These are phyloP conservation scores for Pelargonium fulgidum DNA, from an alignment of 441 rosid species.

Conservation along the genomic window DNA sequence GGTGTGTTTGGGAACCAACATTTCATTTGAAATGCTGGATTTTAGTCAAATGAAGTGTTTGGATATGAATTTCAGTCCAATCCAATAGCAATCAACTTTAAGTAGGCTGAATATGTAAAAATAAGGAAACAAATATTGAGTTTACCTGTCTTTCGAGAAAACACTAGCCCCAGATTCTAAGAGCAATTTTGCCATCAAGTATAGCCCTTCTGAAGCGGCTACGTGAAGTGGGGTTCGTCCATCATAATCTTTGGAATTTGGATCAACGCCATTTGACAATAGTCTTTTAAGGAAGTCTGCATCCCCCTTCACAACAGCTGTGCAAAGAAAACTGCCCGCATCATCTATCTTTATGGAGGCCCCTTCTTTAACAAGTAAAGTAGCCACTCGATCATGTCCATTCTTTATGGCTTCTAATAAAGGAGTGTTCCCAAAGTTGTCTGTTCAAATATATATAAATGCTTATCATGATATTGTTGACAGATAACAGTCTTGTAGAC, in stretches of 20 bases:
- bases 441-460: slow-evolving; percentile 27
- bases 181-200: slow-evolving; percentile 63
- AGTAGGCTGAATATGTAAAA: not conserved
- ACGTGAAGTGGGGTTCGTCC: slow-evolving; percentile 86
- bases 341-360: slow-evolving; percentile 63
- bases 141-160: slow-evolving; percentile 70
- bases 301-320: slow-evolving; percentile 61
- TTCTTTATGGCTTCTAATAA: slow-evolving; percentile 75
- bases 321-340: slow-evolving; percentile 71
- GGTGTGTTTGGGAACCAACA: too few species aligned
- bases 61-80: too few species aligned
- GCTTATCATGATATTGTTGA: not conserved
- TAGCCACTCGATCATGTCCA: slow-evolving; percentile 56
- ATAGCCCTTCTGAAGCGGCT: slow-evolving; percentile 80
- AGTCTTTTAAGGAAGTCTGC: slow-evolving; percentile 64
- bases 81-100: not conserved
- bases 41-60: too few species aligned
- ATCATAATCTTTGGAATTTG: slow-evolving; percentile 76
- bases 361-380: slow-evolving; percentile 61
- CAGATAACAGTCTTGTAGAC: not conserved
- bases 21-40: too few species aligned
- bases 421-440: slow-evolving; percentile 84
- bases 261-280: slow-evolving; percentile 67
- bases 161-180: slow-evolving; percentile 80
- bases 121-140: not conserved